Evolutionary conservation across 108 stramenopile genomes (phyloP), one percentile per base, ranked within the genome.

Genomic region (Cyclotella atomus): DNA sequence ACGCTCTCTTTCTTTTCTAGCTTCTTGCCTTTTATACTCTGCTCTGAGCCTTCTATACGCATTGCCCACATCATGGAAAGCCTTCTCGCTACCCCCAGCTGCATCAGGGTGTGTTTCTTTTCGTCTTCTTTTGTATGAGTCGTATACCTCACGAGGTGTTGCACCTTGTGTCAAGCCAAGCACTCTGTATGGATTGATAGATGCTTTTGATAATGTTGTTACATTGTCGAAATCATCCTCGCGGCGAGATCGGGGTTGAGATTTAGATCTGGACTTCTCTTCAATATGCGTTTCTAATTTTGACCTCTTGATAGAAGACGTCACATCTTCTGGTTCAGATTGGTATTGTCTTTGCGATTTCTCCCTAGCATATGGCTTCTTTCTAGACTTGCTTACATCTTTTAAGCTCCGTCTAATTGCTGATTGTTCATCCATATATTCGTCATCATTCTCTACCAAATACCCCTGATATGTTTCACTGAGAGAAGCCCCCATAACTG

Each of bases 161-260:
- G 71, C 71, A 25, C 47, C 45, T 32, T 59, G 52, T 7, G 70
- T 59, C 25, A 79, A 27, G 17, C 71, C 71, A 21, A 79, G 52
- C 9, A 79, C 56, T 17, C 49, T 52, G 27, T 79, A 79, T 16
- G 78, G 78, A 34, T 79, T 79, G 24, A 45, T 68, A 23, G 71
- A 72, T 28, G 78, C 78, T 68, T 79, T 72, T 29, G 78, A 79
- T 68, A 79, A 72, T 16, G 78, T 79, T 28, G 78, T 79, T 36
- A 72, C 78, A 34, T 79, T 79, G 38, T 79, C 78, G 15, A 60
- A 44, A 25, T 66, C 65, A 54, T 71, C 71, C 8, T 55, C 56
- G 12, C 25, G 19, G 29, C 20, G 2, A 16, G 36, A 68, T 24
- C 10, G 32, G 28, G 68, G 28, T 57, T 70, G 55, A 17, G 56